phyloP scores from a whole-genome alignment of 352 stramenopile genomes.

The Phytophthora fragariaefolia region DNA sequence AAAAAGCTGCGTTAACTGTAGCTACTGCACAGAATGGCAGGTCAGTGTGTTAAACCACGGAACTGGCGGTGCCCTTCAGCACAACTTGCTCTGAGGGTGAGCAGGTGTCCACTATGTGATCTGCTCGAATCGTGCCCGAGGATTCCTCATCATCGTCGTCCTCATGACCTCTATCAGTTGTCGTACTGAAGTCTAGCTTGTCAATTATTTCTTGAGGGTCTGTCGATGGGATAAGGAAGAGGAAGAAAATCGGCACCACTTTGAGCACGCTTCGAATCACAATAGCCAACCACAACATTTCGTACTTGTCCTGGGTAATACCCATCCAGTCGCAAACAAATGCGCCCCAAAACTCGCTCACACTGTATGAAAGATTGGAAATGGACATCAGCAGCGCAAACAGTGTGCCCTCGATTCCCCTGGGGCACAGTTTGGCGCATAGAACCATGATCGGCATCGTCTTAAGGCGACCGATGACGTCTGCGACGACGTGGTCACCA shows the following conservation, averaged over 20 bases:
- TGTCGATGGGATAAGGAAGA: conserved; percentile 78
- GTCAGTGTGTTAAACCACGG: conserved; percentile 26
- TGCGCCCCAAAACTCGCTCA: conserved; percentile 94
- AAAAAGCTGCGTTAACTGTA: no score
- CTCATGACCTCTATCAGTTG: conserved; percentile 14
- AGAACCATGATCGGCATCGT: conserved; percentile 96
- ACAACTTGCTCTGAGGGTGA: conserved; percentile 38
- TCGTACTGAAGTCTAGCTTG: conserved; percentile 57
- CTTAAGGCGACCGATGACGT: conserved; percentile 85
- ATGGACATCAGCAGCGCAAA: conserved; percentile 98
- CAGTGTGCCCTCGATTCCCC: conserved; percentile 95
- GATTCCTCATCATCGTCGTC: conserved; percentile 37
- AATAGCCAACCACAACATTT: conserved; percentile 91
- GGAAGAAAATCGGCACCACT: conserved; percentile 91
- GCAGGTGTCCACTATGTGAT: conserved; percentile 47
- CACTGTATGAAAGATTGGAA: conserved; percentile 94
- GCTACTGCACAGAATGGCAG: no score
- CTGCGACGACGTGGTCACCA: conserved; percentile 93
- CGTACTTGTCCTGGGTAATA: conserved; percentile 92
- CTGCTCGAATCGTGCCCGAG: conserved; percentile 46
- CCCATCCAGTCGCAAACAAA: conserved; percentile 89
- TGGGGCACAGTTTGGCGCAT: conserved; percentile 94
- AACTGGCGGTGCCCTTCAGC: conserved; percentile 26
- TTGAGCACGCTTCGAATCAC: conserved; percentile 93
- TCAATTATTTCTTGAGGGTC: conserved; percentile 84